phyloP scores from a whole-genome alignment of 2,329 filamentous ascomycete genomes.

The Beauveria sp. region DNA sequence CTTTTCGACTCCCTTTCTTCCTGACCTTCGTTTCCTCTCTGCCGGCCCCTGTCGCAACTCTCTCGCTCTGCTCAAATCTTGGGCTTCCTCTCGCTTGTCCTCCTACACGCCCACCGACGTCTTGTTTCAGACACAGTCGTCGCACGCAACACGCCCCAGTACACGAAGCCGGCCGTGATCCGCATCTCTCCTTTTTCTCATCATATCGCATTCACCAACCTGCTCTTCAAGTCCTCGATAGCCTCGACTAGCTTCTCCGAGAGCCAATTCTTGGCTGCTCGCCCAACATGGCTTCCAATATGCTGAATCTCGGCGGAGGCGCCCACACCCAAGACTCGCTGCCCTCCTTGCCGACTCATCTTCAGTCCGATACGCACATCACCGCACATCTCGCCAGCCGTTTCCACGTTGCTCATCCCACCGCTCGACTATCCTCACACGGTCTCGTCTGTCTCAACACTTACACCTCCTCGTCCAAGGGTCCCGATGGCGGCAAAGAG shows the following conservation, averaged over 20 bases:
- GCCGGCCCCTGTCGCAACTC: neutral
- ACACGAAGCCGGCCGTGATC: neutral
- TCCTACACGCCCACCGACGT: neutral
- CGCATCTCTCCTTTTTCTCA: neutral
- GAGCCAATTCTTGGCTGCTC: slow-evolving; percentile 24
- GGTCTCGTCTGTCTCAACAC: slow-evolving; percentile 90
- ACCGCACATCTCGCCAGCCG: slow-evolving; percentile 79
- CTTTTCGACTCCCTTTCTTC: slow-evolving; percentile 8
- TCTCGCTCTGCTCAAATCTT: neutral
- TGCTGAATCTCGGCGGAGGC: slow-evolving; percentile 46
- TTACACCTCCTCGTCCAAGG: slow-evolving; percentile 81
- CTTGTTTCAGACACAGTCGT: slow-evolving; percentile 8
- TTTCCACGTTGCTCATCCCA: slow-evolving; percentile 86
- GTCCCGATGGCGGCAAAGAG: slow-evolving; percentile 82
- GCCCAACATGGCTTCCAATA: slow-evolving; percentile 53
- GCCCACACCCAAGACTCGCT: slow-evolving; percentile 79
- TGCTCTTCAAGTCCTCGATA: neutral
- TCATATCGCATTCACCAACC: neutral
- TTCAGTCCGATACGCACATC: slow-evolving; percentile 69
- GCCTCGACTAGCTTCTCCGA: slow-evolving; percentile 6
- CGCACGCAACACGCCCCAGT: slow-evolving; percentile 3
- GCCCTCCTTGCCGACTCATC: slow-evolving; percentile 77
- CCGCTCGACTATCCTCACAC: slow-evolving; percentile 82
- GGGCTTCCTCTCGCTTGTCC: slow-evolving; percentile 1
- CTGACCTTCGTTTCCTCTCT: neutral